Conservation (phyloP, 176 grass and related monocot species). For the Musa itinerans region DNA sequence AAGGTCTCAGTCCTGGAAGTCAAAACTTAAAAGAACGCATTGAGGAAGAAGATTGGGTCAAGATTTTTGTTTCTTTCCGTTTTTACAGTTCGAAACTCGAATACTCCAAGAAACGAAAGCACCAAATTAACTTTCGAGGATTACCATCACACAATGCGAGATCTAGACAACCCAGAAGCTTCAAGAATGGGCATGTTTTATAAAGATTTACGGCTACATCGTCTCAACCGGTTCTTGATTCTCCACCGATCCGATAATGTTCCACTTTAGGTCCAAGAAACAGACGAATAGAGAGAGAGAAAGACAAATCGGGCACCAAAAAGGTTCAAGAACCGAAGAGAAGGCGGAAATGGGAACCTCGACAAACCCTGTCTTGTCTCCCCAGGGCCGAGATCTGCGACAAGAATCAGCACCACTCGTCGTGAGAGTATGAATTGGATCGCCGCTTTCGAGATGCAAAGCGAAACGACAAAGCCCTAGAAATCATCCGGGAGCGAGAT, state of each 20-base stretch:
- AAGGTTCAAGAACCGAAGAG: background rate
- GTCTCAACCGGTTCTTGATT: background rate
- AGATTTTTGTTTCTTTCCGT: background rate
- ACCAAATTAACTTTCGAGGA: background rate
- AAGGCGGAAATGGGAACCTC: background rate
- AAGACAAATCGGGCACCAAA: background rate
- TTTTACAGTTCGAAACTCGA: background rate
- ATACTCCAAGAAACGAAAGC: no score
- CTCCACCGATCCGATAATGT: background rate
- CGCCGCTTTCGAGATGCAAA: no score
- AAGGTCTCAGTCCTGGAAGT: background rate
- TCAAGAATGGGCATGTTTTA: no score
- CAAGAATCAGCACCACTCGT: background rate
- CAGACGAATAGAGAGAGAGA: no score
- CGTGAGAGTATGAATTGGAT: background rate
- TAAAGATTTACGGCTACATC: background rate
- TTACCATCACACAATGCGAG: background rate
- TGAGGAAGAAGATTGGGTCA: background rate
- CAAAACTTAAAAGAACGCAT: background rate
- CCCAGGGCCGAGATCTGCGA: background rate
- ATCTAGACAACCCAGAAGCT: background rate
- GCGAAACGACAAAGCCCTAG: background rate
- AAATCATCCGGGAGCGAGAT: background rate
- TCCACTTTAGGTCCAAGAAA: background rate
- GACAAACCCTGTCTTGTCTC: background rate